Evolutionary conservation across 257 asterid species (phyloP).

Genomic region (Rubia yunnanensis): DNA sequence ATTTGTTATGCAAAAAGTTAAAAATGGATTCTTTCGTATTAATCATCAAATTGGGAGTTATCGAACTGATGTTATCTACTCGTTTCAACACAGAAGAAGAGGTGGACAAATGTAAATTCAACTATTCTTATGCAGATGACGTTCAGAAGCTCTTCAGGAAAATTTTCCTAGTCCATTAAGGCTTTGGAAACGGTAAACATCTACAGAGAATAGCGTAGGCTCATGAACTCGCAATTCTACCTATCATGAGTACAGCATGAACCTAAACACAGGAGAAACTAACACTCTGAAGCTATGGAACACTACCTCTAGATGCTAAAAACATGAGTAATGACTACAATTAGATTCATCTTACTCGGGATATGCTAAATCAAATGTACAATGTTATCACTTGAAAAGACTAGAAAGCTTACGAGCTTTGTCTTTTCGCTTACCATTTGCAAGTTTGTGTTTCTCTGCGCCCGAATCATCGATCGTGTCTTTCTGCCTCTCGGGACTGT

Average conservation of each 20-base stretch:
- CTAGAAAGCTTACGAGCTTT: constrained; percentile 5
- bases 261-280: not conserved
- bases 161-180: not conserved
- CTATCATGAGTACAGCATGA: not conserved
- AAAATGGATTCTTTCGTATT: too few species aligned
- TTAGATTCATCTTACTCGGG: not conserved
- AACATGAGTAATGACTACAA: not conserved
- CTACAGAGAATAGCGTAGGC: not conserved
- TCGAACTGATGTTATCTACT: too few species aligned
- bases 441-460: not conserved
- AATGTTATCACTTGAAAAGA: constrained; percentile 19
- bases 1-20: too few species aligned
- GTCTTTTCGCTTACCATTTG: not conserved
- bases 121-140: too few species aligned
- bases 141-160: too few species aligned
- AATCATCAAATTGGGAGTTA: too few species aligned
- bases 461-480: not conserved
- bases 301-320: not conserved
- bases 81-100: too few species aligned
- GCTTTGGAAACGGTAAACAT: constrained; percentile 1
- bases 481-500: not conserved
- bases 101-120: too few species aligned
- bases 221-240: not conserved
- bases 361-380: not conserved
- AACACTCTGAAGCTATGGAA: not conserved